A percentile compares a stretch with the other conserved stretches of the same genome.
phyloP scores from a whole-genome alignment of 371 early-diverging fungal genomes.

The Syncephalastrum racemosum region DNA sequence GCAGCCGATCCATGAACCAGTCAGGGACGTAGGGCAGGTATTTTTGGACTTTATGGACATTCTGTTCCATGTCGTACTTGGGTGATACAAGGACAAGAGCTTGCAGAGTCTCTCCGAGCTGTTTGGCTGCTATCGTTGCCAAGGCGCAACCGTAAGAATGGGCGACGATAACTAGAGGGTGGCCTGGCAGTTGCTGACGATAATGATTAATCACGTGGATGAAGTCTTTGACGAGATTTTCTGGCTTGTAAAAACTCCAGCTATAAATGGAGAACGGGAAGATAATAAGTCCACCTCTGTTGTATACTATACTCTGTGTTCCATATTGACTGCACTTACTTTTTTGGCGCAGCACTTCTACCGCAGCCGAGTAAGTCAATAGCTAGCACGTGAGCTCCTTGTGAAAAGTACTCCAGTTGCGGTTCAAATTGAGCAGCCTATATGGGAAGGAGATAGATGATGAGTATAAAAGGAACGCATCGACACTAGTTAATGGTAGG shows the following conservation, averaged over 20 bases:
- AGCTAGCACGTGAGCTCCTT: slow-evolving; percentile 62
- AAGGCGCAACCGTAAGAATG: slow-evolving; percentile 73
- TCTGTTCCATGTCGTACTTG: slow-evolving; percentile 49
- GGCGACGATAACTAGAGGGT: slow-evolving; percentile 57
- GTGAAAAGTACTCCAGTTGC: slow-evolving; percentile 65
- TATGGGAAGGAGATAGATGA: neutral
- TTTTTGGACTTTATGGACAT: slow-evolving; percentile 35
- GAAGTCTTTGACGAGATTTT: slow-evolving; percentile 53
- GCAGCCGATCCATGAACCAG: slow-evolving; percentile 51
- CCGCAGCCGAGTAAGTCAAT: slow-evolving; percentile 71
- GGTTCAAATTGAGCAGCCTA: slow-evolving; percentile 65
- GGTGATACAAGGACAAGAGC: slow-evolving; percentile 64
- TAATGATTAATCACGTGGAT: slow-evolving; percentile 38
- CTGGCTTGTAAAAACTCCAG: slow-evolving; percentile 54
- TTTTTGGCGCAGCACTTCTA: slow-evolving; percentile 49
- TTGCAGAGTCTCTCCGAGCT: slow-evolving; percentile 32
- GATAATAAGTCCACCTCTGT: neutral
- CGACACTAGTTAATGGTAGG: neutral
- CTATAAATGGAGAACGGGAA: slow-evolving; percentile 26
- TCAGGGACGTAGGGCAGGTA: slow-evolving; percentile 50
- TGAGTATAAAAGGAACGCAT: slow-evolving; percentile 1
- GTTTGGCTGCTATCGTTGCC: slow-evolving; percentile 50
- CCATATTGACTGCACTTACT: slow-evolving; percentile 27
- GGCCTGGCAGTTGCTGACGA: slow-evolving; percentile 41
- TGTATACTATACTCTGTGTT: neutral